These are phyloP conservation scores for Dothistroma pini DNA, from an alignment of 2,329 filamentous ascomycete genomes.

Conservation along the genomic window DNA sequence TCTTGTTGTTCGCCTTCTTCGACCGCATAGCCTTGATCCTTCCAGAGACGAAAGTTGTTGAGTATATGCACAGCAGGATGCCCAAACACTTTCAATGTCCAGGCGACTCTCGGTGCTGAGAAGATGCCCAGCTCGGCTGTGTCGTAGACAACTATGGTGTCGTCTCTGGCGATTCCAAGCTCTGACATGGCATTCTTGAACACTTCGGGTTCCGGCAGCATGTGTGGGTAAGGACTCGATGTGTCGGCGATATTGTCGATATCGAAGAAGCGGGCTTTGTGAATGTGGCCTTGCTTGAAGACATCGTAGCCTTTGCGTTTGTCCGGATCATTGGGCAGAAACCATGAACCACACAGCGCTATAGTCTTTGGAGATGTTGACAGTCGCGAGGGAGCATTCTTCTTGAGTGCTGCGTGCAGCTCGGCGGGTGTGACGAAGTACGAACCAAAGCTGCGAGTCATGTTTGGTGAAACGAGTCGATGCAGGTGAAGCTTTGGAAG, in stretches of 20 bases:
- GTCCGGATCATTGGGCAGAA: slow-evolving; percentile 79
- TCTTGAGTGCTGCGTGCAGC: slow-evolving; percentile 74
- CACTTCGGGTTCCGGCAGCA: slow-evolving; percentile 77
- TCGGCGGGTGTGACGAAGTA: slow-evolving; percentile 85
- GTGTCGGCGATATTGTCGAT: slow-evolving; percentile 87
- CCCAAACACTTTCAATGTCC: slow-evolving; percentile 88
- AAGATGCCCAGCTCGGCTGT: slow-evolving; percentile 88
- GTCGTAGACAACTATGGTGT: slow-evolving; percentile 92
- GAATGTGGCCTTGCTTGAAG: slow-evolving; percentile 80
- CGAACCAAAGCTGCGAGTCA: slow-evolving; percentile 58
- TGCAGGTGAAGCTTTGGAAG: slow-evolving; percentile 3
- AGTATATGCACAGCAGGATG: slow-evolving; percentile 84
- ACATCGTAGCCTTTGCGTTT: slow-evolving; percentile 73
- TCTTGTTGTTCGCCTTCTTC: slow-evolving; percentile 69
- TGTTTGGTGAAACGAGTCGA: slow-evolving; percentile 24
- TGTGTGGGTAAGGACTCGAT: slow-evolving; percentile 87
- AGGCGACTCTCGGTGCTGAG: slow-evolving; percentile 86
- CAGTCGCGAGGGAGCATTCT: slow-evolving; percentile 74
- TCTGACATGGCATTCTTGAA: slow-evolving; percentile 88
- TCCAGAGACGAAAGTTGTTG: slow-evolving; percentile 96
- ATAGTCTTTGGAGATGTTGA: slow-evolving; percentile 80
- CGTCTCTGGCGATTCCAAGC: slow-evolving; percentile 80
- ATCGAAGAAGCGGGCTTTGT: slow-evolving; percentile 91
- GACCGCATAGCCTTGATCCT: slow-evolving; percentile 74
- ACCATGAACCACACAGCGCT: slow-evolving; percentile 91